These are phyloP conservation scores for Amanita jacksonii DNA, from an alignment of 768 basidiomycete species.

Conservation along the genomic window DNA sequence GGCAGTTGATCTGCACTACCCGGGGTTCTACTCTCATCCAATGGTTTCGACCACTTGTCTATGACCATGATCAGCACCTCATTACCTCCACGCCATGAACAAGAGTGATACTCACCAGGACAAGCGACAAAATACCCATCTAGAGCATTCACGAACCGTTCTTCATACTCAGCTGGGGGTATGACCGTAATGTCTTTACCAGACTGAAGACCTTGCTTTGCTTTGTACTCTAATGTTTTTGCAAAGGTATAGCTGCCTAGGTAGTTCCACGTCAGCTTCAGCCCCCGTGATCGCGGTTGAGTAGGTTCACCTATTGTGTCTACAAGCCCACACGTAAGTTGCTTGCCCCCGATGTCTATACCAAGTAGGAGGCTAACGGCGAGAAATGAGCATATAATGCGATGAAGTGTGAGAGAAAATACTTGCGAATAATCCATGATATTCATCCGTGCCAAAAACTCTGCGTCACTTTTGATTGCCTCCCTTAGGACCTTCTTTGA, in stretches of 20 bases:
- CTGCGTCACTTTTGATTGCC: conserved; percentile 61
- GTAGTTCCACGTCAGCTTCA: not conserved
- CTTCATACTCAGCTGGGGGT: conserved; percentile 72
- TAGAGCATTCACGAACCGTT: conserved; percentile 63
- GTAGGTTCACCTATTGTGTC: conserved; percentile 59
- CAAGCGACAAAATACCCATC: conserved; percentile 71
- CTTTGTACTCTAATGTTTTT: conserved; percentile 80
- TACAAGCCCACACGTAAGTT: conserved; percentile 71
- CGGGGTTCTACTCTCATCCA: conserved; percentile 5
- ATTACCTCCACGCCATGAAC: not conserved
- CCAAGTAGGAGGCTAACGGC: conserved; percentile 57
- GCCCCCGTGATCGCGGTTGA: not conserved
- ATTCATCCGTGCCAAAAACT: conserved; percentile 64
- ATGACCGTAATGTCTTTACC: conserved; percentile 73
- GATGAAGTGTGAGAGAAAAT: not conserved
- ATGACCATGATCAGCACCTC: too few species aligned
- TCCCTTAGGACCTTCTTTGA: conserved; percentile 65
- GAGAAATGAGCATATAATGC: not conserved
- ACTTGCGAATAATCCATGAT: conserved; percentile 85
- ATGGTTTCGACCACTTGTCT: conserved; percentile 8
- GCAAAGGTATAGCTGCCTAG: conserved; percentile 78
- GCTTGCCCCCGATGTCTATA: conserved; percentile 53
- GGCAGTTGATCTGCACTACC: not conserved
- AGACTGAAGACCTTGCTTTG: conserved; percentile 64
- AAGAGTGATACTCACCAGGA: conserved; percentile 37